Evolutionary conservation across 2,329 filamentous ascomycete genomes (phyloP).

Genomic region (Akanthomyces uredinophilus): DNA sequence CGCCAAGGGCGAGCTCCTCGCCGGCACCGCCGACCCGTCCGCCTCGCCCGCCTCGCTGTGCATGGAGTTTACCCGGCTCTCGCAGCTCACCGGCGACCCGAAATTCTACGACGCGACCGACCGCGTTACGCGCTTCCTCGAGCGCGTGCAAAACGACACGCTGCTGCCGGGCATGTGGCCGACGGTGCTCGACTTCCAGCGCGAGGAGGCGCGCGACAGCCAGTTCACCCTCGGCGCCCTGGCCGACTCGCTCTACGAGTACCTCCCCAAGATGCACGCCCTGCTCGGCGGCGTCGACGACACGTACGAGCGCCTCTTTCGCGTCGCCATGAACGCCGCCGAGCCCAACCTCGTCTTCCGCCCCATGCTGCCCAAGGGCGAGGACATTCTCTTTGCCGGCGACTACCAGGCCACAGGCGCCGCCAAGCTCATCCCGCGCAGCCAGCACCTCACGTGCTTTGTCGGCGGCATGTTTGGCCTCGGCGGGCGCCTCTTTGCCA

Average conservation of each 20-base stretch:
- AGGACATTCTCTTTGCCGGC: conserved; percentile 57
- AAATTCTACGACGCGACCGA: conserved; percentile 57
- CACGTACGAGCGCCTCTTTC: conserved; percentile 33
- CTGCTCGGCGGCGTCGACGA: conserved; percentile 54
- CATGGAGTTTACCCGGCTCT: conserved; percentile 58
- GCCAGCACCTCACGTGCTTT: conserved; percentile 59
- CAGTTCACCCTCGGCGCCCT: conserved; percentile 43
- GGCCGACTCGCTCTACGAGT: conserved; percentile 56
- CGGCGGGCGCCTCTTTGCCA: conserved; percentile 50
- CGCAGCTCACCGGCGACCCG: conserved; percentile 54
- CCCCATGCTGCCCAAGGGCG: conserved; percentile 53
- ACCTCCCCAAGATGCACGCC: conserved; percentile 60
- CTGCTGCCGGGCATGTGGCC: conserved; percentile 59
- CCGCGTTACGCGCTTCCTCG: conserved; percentile 51
- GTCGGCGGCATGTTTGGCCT: conserved; percentile 61
- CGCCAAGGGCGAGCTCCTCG: conserved; percentile 29
- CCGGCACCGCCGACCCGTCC: conserved; percentile 26
- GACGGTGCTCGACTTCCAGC: conserved; percentile 42
- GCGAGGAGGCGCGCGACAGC: conserved; percentile 28
- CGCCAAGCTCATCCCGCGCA: conserved; percentile 27
- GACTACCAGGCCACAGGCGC: conserved; percentile 27
- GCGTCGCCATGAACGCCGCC: conserved; percentile 49
- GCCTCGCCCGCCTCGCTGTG: conserved; percentile 49
- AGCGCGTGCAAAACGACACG: conserved; percentile 47
- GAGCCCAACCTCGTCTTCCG: conserved; percentile 60